Base-by-base conservation (phyloP, 306 rosid genomes). In the Sindora glabra region DNA sequence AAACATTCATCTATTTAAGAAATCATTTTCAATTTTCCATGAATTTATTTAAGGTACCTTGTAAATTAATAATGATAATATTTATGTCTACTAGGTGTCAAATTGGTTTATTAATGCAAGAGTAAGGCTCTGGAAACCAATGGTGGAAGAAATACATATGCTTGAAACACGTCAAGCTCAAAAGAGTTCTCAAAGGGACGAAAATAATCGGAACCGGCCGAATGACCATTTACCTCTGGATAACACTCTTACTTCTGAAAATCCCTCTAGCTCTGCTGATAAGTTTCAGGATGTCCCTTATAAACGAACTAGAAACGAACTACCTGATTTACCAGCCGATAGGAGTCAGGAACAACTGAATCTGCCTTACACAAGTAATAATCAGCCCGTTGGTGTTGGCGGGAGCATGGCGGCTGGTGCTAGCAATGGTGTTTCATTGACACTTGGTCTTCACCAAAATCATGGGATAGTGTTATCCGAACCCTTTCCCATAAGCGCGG, bases 81-180 rank as follows among this genome's bases (percentile, higher is more conserved):
- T 44, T 4, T 21, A 0, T 51, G 38, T 49, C 45, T n/a, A 22
- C 3, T 55, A 90, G 97, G 94, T 90, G 15, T 90, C 97, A 5
- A 90, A 90, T 72, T 90, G 97, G 97, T 90, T 90, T 70, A 90
- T 90, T 36, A 90, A 90, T 68, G 97, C 97, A 52, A 85, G 97
- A 70, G 97, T 90, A 40, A 75, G 97, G 83, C 84, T 89, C 0
- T 90, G 97, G 97, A 90, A 90, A 63, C 97, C 97, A 34, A 84
- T 90, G 97, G 97, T 87, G 59, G 96, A 90, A 74, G 97, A 90
- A 73, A 90, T 90, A 54, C 85, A 90, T 61, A 80, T 36, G 76
- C 85, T 82, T 6, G 97, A 90, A 82, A 82, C 86, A 9, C 72
- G 80, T 17, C 90, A 89, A 70, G 67, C 68, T 8, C 89, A 81